Base-by-base conservation (phyloP, 1,284 basidiomycete species). In the Gomphus sp. region DNA sequence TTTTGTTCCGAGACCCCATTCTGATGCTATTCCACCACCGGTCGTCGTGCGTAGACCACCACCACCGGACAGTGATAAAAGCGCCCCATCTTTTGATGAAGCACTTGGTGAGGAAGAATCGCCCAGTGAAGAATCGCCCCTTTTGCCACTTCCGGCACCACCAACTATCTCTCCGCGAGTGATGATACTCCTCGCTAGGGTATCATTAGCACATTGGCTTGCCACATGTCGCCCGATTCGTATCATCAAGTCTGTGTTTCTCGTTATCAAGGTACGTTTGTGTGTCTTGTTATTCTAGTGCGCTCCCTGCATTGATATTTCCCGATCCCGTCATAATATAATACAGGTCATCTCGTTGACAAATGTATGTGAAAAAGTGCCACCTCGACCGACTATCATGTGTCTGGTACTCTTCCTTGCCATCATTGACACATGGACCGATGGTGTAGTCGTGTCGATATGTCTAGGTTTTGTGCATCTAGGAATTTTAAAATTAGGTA, bases 211-310 rank as follows among this genome's bases (percentile, higher is more conserved):
- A 5, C 54, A 12, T 3, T 34, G 39, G 34, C 28, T 55, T 31
- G 31, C 54, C 12, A n/a, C 31, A 18, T 34, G 8, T 28, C 54
- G 22, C 33, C 31, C 31, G n/a, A 18, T 55, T 11, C 52, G 58
- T 7, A n/a, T 52, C 44, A 33, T 56, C 11, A 80, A 80, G 61
- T 74, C 76, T 33, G 71, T 68, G 44, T 63, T 79, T 16, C 66
- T 80, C 33, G 70, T 76, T 25, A 65, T 67, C 58, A 85, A 85
- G 75, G 82, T 82, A 60, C 4, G 66, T 62, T 12, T 37, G 0
- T 18, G 4, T 28, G 25, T 2, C 8, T 14, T 10, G 44, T 28
- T n/a, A n/a, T n/a, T n/a, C 28, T 1, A 39, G 44, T 11, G 57
- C 48, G 52, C 55, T 64, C 49, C 5, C 44, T 50, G 49, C 12